Conservation (phyloP, 176 grass and related monocot genomes). For the Alloteropsis semialata region DNA sequence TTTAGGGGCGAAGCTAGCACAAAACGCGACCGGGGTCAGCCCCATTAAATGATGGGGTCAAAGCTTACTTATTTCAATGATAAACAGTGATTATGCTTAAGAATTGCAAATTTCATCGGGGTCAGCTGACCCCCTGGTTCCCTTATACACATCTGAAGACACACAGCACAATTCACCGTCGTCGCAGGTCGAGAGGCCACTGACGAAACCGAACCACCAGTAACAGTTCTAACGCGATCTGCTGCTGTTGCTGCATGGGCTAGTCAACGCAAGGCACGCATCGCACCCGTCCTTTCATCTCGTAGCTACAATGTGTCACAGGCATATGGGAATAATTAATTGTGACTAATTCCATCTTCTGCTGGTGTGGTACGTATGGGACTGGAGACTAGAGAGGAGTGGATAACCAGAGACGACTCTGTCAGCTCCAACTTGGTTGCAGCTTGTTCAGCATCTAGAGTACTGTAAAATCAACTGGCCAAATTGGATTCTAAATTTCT, state of each 20-base stretch:
- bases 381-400: background rate
- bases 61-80: too few species aligned
- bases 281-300: background rate
- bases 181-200: background rate
- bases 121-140: too few species aligned
- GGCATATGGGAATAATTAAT: background rate
- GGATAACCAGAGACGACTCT: background rate
- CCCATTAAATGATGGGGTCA: too few species aligned
- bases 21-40: too few species aligned
- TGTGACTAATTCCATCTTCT: background rate
- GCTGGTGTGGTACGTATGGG: background rate
- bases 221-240: background rate
- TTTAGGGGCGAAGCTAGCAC: too few species aligned
- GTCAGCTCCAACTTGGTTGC: background rate
- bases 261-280: background rate
- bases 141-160: too few species aligned
- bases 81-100: too few species aligned
- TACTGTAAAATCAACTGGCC: conserved; percentile 3
- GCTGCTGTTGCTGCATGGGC: background rate
- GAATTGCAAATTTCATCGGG: too few species aligned
- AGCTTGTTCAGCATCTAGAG: background rate
- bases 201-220: background rate
- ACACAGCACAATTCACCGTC: background rate
- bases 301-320: background rate
- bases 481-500: background rate